Evolutionary conservation across 768 basidiomycete species (phyloP).

Genomic region (Auriscalpium orientale): DNA sequence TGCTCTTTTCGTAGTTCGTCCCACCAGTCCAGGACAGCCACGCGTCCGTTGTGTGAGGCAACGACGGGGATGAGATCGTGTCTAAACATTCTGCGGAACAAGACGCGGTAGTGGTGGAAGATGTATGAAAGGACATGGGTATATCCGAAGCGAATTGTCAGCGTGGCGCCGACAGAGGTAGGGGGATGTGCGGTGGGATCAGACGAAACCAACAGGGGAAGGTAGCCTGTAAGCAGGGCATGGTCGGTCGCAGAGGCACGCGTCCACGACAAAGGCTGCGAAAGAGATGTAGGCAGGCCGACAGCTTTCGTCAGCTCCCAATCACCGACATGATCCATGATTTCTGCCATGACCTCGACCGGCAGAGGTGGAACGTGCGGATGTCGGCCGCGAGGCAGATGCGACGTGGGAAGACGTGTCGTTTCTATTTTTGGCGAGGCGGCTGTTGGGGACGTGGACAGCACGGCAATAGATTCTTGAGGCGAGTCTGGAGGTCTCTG

Average conservation of each 20-base stretch:
- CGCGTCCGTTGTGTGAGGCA: slow-evolving; percentile 71
- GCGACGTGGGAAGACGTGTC: slow-evolving; percentile 9
- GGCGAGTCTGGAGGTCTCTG: too few species aligned
- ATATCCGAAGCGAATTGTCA: slow-evolving; percentile 67
- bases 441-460: not conserved
- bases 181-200: slow-evolving; percentile 51
- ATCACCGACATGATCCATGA: slow-evolving; percentile 71
- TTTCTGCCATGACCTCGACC: slow-evolving; percentile 67
- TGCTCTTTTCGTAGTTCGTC: slow-evolving; percentile 55
- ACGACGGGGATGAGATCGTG: slow-evolving; percentile 67
- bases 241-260: slow-evolving; percentile 62
- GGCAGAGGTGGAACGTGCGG: slow-evolving; percentile 49
- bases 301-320: slow-evolving; percentile 82
- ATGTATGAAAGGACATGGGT: slow-evolving; percentile 70
- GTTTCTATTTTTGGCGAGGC: not conserved
- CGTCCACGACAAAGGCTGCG: slow-evolving; percentile 62
- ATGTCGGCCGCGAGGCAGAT: slow-evolving; percentile 12
- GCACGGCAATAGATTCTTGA: not conserved
- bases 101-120: slow-evolving; percentile 51
- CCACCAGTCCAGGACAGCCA: slow-evolving; percentile 76
- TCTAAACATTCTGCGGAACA: slow-evolving; percentile 60
- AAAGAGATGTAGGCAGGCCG: slow-evolving; percentile 61
- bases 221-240: slow-evolving; percentile 60
- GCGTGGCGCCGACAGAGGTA: slow-evolving; percentile 60
- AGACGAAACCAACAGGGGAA: slow-evolving; percentile 52